phyloP scores from a whole-genome alignment of 2,329 filamentous ascomycete genomes.

The Chrysoporthe cubensis region DNA sequence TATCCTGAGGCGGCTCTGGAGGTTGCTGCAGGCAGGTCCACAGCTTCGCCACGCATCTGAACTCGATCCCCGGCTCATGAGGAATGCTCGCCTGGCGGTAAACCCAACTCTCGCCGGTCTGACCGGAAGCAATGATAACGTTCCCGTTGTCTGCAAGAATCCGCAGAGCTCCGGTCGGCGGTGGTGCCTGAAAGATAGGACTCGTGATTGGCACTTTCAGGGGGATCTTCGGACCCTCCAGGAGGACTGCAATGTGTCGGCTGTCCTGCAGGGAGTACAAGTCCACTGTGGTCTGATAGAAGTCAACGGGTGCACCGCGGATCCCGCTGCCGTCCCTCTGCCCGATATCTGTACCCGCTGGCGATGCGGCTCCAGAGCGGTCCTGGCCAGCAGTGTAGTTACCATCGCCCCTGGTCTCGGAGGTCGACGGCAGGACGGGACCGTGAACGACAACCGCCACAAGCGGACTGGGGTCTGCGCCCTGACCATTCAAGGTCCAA shows the following conservation, averaged over 20 bases:
- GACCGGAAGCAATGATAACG: conserved; percentile 75
- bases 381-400: conserved; percentile 37
- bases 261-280: conserved; percentile 84
- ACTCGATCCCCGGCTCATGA: conserved; percentile 49
- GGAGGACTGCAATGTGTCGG: conserved; percentile 71
- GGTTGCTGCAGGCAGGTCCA: conserved; percentile 84
- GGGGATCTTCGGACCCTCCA: conserved; percentile 68
- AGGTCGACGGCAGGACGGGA: conserved; percentile 58
- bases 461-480: conserved; percentile 66
- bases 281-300: conserved; percentile 87
- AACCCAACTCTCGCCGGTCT: conserved; percentile 86
- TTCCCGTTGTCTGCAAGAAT: conserved; percentile 74
- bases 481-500: conserved; percentile 61
- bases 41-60: conserved; percentile 79
- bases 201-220: conserved; percentile 63
- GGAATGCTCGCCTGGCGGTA: conserved; percentile 58
- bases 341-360: conserved; percentile 43
- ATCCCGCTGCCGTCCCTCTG: conserved; percentile 29
- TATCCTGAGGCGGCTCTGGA: conserved; percentile 52
- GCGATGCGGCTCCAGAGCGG: conserved; percentile 45
- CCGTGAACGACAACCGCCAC: conserved; percentile 83
- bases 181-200: conserved; percentile 68
- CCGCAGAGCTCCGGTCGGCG: conserved; percentile 72
- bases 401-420: conserved; percentile 41
- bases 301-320: conserved; percentile 51